A percentile compares a stretch with the other conserved stretches of the same genome.
Evolutionary conservation across 2,329 filamentous ascomycete genomes (phyloP).

Genomic region (Diplodia mutila): DNA sequence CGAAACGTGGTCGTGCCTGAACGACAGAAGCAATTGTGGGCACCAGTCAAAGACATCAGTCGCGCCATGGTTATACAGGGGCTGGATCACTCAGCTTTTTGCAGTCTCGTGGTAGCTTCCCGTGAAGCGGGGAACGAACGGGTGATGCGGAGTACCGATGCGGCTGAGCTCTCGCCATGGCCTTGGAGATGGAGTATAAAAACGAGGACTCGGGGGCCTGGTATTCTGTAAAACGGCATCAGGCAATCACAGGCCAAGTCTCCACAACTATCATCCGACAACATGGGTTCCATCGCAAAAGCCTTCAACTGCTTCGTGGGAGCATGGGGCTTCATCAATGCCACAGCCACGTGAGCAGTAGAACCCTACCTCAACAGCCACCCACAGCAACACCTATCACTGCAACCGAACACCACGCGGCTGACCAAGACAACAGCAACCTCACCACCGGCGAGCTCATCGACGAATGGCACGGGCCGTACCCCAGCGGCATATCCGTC

Average conservation of each 20-base stretch:
- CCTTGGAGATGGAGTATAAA: background rate
- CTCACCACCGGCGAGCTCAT: background rate
- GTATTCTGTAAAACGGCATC: background rate
- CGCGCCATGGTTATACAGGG: background rate
- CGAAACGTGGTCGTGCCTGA: no score
- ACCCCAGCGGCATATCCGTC: slow-evolving; percentile 9
- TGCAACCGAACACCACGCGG: no score
- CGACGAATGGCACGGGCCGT: slow-evolving; percentile 3
- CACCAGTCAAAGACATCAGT: background rate
- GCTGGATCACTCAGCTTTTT: background rate
- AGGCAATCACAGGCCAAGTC: background rate
- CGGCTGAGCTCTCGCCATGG: background rate
- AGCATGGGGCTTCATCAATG: background rate
- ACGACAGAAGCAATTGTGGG: background rate
- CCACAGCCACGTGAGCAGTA: background rate
- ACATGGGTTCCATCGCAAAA: background rate
- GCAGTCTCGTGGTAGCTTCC: background rate
- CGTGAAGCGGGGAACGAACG: background rate
- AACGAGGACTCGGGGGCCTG: background rate
- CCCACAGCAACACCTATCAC: background rate
- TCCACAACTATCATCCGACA: no score
- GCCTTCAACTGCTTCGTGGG: background rate
- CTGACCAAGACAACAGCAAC: background rate
- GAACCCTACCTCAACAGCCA: background rate
- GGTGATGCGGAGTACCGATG: background rate